A percentile compares a stretch with the other conserved stretches of the same genome.
phyloP scores from a whole-genome alignment of 192 early-diverging fungal genomes.

The Coemansia sp. region DNA sequence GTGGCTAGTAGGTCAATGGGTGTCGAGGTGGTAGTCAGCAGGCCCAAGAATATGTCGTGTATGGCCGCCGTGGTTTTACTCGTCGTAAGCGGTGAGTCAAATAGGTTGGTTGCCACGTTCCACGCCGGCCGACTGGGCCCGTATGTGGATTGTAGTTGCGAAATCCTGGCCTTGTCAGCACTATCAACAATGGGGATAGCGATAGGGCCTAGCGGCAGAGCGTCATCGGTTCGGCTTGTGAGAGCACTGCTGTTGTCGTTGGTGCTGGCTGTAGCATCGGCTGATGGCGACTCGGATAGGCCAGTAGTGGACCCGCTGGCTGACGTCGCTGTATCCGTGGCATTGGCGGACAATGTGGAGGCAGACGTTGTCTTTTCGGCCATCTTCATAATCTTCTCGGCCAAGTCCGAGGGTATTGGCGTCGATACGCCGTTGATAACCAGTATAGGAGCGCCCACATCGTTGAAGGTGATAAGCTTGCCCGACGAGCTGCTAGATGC shows the following conservation, averaged over 20 bases:
- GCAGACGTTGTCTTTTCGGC: slow-evolving; percentile 12
- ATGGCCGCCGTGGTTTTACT: neutral
- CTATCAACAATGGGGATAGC: slow-evolving; percentile 42
- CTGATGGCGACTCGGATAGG: neutral
- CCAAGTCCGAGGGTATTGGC: slow-evolving; percentile 26
- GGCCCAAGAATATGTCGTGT: neutral
- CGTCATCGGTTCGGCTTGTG: slow-evolving; percentile 11
- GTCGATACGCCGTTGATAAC: slow-evolving; percentile 40
- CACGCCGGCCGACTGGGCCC: slow-evolving; percentile 10
- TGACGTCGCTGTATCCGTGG: neutral
- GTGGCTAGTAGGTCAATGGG: neutral
- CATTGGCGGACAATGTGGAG: neutral
- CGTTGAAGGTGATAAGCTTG: slow-evolving; percentile 51
- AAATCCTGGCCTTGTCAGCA: neutral
- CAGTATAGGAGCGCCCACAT: slow-evolving; percentile 41
- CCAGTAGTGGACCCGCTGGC: neutral
- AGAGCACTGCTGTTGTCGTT: neutral
- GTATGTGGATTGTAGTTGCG: neutral
- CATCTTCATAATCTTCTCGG: slow-evolving; percentile 44
- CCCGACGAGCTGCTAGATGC: slow-evolving; percentile 8
- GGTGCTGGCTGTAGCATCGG: neutral
- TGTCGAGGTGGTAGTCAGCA: neutral
- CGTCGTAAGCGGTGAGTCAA: slow-evolving; percentile 17
- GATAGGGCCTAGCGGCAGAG: slow-evolving; percentile 19
- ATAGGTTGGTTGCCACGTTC: slow-evolving; percentile 20